Evolutionary conservation across 805 yeast genomes (phyloP), one percentile per base, ranked within the genome.

Genomic region (Candida railenensis): DNA sequence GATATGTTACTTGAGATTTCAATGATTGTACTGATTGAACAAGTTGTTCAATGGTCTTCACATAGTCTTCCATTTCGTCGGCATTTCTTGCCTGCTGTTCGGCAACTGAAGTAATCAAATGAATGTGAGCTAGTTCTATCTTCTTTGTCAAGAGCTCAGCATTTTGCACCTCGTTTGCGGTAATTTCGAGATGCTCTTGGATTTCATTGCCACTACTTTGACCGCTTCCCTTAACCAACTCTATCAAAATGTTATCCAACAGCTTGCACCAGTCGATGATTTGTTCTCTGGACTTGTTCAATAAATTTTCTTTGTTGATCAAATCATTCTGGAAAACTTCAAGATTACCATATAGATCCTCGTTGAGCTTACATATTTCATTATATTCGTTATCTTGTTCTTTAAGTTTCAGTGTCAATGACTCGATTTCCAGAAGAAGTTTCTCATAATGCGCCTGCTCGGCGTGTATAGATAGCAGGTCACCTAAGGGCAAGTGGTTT

Each of bases 271-370:
- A 43, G 15, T 37, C 33, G 5, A n/a, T 34, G 18, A 16, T 34
- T 18, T 45, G 34, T 4, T 34, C 48, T 16, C 20, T 19, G 11
- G 36, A 12, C 2, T 45, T 36, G 4, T 44, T 44, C 4, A 67
- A 37, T 12, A 52, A 55, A 0, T 15, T 36, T 22, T 70, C 72
- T 39, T 62, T 66, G 5, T 55, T 61, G 14, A 61, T 53, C 40
- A 72, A 52, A 41, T 63, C 65, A 16, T 49, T 47, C 48, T 72
- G 68, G 45, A 66, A 69, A 2, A 53, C 54, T 45, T 69, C 74
- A 22, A 72, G 54, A 45, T 59, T 71, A 4, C 55, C 53, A 48
- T 67, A 69, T 42, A 72, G 55, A 42, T 72, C 76, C 43, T 71
- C 67, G 43, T 71, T 68, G 20, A 72, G 56, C 33, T 59, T 55